Conservation (phyloP, 768 basidiomycete genomes). For the Agaricus blazei region DNA sequence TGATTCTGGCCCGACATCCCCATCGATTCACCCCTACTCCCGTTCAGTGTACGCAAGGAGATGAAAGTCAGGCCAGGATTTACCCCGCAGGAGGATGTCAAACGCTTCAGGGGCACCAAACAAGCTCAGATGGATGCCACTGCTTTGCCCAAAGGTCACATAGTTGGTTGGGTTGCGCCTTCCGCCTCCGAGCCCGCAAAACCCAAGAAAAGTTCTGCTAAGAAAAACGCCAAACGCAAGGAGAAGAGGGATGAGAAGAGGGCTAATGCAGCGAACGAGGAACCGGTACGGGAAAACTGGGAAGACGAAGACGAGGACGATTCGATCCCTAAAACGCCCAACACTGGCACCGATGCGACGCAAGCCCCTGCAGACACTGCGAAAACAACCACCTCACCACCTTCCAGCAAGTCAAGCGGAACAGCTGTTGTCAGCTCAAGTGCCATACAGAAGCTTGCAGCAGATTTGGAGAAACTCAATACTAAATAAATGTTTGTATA, state of each 20-base stretch:
- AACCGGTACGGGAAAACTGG: conserved; percentile 68
- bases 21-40: conserved; percentile 9
- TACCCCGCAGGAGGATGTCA: conserved; percentile 91
- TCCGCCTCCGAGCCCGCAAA: conserved; percentile 32
- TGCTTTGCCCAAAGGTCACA: conserved; percentile 69
- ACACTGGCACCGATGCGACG: conserved; percentile 21
- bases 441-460: conserved; percentile 29
- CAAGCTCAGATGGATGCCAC: conserved; percentile 68
- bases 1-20: conserved; percentile 11
- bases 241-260: conserved; percentile 62
- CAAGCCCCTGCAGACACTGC: conserved; percentile 11
- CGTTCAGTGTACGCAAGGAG: conserved; percentile 74
- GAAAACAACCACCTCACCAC: conserved; percentile 13
- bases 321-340: conserved; percentile 19
- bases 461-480: conserved; percentile 52
- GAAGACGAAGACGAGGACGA: conserved; percentile 63
- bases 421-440: conserved; percentile 12
- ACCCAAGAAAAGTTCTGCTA: conserved; percentile 73
- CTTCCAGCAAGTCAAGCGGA: conserved; percentile 9
- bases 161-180: conserved; percentile 76
- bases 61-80: conserved; percentile 88
- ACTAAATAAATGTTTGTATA: conserved; percentile 38
- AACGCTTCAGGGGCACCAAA: conserved; percentile 75
- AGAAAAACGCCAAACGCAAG: conserved; percentile 74
- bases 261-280: conserved; percentile 17